A percentile compares a stretch with the other conserved stretches of the same genome.
phyloP scores from a whole-genome alignment of 768 basidiomycete genomes.

The Collybia sordida region DNA sequence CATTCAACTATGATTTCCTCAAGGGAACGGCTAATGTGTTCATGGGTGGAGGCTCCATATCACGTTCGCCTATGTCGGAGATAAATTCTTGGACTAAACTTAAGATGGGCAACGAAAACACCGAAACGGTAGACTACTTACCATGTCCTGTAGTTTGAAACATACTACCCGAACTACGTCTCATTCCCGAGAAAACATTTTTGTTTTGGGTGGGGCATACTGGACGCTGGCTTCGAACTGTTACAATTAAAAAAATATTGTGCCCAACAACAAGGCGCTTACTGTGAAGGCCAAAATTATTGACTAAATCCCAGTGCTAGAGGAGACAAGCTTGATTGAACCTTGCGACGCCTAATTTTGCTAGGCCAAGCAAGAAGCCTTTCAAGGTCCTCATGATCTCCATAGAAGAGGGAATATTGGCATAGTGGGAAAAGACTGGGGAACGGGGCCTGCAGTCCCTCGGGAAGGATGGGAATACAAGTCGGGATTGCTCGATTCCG shows the following conservation, averaged over 20 bases:
- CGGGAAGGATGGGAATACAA: constrained; percentile 34
- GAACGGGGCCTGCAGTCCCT: constrained; percentile 17
- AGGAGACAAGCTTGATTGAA: constrained; percentile 40
- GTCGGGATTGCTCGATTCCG: constrained; percentile 29
- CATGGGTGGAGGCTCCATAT: constrained; percentile 55
- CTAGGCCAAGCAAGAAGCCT: neutral
- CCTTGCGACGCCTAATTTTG: constrained; percentile 27
- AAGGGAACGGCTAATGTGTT: constrained; percentile 47
- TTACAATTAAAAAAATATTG: constrained; percentile 35
- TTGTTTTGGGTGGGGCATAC: constrained; percentile 31
- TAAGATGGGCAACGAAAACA: neutral
- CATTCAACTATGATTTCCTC: constrained; percentile 52
- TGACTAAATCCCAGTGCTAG: constrained; percentile 39
- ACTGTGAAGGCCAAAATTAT: constrained; percentile 31
- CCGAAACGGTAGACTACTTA: neutral
- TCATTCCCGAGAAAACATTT: constrained; percentile 30
- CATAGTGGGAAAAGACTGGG: constrained; percentile 31
- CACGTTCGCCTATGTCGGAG: constrained; percentile 38
- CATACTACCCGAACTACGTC: constrained; percentile 41
- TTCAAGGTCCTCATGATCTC: constrained; percentile 10
- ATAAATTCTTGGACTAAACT: constrained; percentile 34
- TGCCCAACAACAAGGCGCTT: constrained; percentile 36
- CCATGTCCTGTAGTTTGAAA: constrained; percentile 29
- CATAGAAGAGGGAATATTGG: constrained; percentile 23
- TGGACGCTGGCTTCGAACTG: constrained; percentile 26